A percentile compares a stretch with the other conserved stretches of the same genome.
These are phyloP conservation scores for Fusarium nisikadoi DNA, from an alignment of 2,329 filamentous ascomycete species.

Conservation along the genomic window DNA sequence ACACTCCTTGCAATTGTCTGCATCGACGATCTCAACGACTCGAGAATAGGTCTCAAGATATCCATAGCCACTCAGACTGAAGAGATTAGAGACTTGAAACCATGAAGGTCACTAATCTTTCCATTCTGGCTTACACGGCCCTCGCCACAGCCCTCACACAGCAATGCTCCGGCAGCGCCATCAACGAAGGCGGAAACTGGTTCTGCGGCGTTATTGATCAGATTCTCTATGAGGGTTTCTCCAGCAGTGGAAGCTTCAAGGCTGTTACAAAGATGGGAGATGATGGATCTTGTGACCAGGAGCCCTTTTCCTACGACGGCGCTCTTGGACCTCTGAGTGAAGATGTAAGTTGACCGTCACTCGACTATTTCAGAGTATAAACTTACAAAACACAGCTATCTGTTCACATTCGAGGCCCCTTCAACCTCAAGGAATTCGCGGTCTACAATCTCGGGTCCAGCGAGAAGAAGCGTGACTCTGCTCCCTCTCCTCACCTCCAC, in stretches of 20 bases:
- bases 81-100: neutral
- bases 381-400: constrained; percentile 66
- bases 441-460: constrained; percentile 68
- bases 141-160: constrained; percentile 47
- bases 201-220: constrained; percentile 73
- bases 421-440: constrained; percentile 74
- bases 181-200: constrained; percentile 65
- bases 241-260: constrained; percentile 70
- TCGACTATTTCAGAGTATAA: neutral
- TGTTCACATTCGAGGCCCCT: constrained; percentile 76
- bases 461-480: constrained; percentile 44
- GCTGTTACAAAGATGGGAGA: constrained; percentile 70
- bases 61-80: neutral
- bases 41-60: constrained; percentile 4
- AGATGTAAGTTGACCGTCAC: constrained; percentile 64
- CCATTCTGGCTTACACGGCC: constrained; percentile 45
- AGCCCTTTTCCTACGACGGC: constrained; percentile 65
- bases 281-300: constrained; percentile 64
- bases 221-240: constrained; percentile 74
- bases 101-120: constrained; percentile 49
- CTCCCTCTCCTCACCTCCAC: constrained; percentile 44
- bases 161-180: constrained; percentile 50
- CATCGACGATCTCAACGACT: neutral
- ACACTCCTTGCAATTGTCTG: neutral
- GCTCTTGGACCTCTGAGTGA: constrained; percentile 74